Percentiles rank a stretch among this genome's conserved stretches.
phyloP scores from a whole-genome alignment of 2,329 filamentous ascomycete genomes.

The Botrytis cinerea region DNA sequence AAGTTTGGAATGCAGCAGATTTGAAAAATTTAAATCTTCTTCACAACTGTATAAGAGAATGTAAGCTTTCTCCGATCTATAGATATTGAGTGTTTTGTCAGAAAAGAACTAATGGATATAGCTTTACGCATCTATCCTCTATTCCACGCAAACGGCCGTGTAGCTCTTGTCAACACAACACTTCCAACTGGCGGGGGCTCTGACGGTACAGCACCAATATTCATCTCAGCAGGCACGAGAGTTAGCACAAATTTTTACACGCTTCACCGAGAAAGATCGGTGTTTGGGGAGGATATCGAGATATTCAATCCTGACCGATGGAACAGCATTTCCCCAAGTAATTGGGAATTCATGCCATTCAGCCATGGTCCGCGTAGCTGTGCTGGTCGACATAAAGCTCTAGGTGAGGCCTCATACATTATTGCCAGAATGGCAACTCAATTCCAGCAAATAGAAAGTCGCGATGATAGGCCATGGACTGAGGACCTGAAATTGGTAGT shows the following conservation, averaged over 20 bases:
- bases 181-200: conserved; percentile 30
- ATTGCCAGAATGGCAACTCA: conserved; percentile 25
- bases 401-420: conserved; percentile 28
- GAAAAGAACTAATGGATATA: not conserved
- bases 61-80: not conserved
- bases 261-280: conserved; percentile 5
- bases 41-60: conserved; percentile 12
- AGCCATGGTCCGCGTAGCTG: conserved; percentile 67
- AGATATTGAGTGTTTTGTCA: rapidly evolving
- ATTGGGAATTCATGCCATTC: conserved; percentile 68
- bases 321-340: conserved; percentile 61
- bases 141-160: conserved; percentile 27
- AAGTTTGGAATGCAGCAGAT: not conserved
- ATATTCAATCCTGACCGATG: conserved; percentile 74
- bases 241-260: conserved; percentile 18
- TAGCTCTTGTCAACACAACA: conserved; percentile 25
- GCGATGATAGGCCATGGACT: conserved; percentile 21
- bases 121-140: conserved; percentile 35
- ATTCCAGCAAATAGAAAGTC: conserved; percentile 25
- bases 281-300: conserved; percentile 71
- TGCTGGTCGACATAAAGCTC: conserved; percentile 53
- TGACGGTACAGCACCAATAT: conserved; percentile 27
- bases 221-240: conserved; percentile 24
- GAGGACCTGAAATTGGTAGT: conserved; percentile 21
- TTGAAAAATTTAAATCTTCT: not conserved